Base-by-base conservation (phyloP, 164 flowering plant genomes). In the Vitis riparia region DNA sequence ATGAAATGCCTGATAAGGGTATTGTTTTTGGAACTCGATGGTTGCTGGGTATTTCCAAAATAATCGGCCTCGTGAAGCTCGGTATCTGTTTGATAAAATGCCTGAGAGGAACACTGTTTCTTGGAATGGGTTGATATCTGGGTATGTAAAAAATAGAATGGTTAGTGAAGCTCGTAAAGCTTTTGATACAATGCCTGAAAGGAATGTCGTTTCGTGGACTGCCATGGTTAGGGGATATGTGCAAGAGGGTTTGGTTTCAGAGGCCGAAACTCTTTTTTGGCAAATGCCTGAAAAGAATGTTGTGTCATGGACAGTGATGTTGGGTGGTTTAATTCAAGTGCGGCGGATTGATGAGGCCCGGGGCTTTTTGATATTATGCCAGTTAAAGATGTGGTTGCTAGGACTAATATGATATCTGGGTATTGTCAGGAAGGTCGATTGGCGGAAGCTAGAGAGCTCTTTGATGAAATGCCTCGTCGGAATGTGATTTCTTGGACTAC, bases 231-330 rank as follows among this genome's bases (percentile, higher is more conserved):
- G 88, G 63, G 92, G 97, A 0, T 91, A 87, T 62, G 85, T 86
- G 12, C 81, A 86, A 63, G 83, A 78, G 51, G 94, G 93, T 12
- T 55, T 73, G 76, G 68, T 91, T 10, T 58, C 71, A 0, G 89
- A 85, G 77, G 96, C 96, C 0, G 92, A 89, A 69, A 52, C 73
- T 0, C 71, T 89, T 19, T 91, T 89, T 77, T 68, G 85, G 77
- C 72, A 73, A 69, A 91, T 91, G 94, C 91, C 97, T 2, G 90
- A 82, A 68, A 88, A 73, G 81, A 91, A 91, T 77, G 90, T 88
- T 11, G 83, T 91, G 16, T 91, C 97, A 2, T 89, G 89, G 90
- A 87, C 97, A 0, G 94, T 91, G 71, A 87, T 91, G 91, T 71
- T 88, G 61, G 90, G 89, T 68, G 93, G 95, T 3, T 69, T 90